phyloP scores from a whole-genome alignment of 179 eudicot species.

The Silene noctiflora region DNA sequence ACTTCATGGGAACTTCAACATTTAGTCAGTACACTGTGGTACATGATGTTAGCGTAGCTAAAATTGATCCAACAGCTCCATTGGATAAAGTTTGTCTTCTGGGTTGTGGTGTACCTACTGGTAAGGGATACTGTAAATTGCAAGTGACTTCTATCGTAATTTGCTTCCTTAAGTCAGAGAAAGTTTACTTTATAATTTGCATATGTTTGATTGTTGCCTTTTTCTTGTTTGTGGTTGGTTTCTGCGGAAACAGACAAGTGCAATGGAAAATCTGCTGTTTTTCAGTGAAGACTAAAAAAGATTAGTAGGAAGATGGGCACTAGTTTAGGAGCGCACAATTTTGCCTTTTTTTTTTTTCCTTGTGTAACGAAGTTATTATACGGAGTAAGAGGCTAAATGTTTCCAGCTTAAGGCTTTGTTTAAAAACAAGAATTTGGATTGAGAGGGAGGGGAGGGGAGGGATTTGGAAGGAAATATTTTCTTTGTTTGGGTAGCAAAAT shows the following conservation, averaged over 20 bases:
- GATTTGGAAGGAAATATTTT: too few relatives aligned
- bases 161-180: too few relatives aligned
- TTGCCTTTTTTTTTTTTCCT: too few relatives aligned
- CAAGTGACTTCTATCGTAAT: not conserved
- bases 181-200: too few relatives aligned
- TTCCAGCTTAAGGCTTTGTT: too few relatives aligned
- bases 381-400: too few relatives aligned
- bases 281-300: not conserved
- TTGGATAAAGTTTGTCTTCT: slow-evolving; percentile 98
- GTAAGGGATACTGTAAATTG: slow-evolving; percentile 29
- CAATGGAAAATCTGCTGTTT: not conserved
- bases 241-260: not conserved
- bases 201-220: too few relatives aligned
- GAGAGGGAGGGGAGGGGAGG: too few relatives aligned
- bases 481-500: too few relatives aligned
- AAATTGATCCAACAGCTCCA: slow-evolving; percentile 86
- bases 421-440: too few relatives aligned
- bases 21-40: slow-evolving; percentile 98
- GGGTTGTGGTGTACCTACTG: slow-evolving; percentile 98
- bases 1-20: slow-evolving; percentile 99
- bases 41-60: slow-evolving; percentile 98
- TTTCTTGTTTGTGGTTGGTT: not conserved
- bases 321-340: not conserved
- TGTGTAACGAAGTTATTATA: too few relatives aligned
- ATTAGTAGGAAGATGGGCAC: not conserved